Evolutionary conservation across 805 yeast genomes (phyloP), one percentile per base, ranked within the genome.

Genomic region (Pichia rugopelliculosa): DNA sequence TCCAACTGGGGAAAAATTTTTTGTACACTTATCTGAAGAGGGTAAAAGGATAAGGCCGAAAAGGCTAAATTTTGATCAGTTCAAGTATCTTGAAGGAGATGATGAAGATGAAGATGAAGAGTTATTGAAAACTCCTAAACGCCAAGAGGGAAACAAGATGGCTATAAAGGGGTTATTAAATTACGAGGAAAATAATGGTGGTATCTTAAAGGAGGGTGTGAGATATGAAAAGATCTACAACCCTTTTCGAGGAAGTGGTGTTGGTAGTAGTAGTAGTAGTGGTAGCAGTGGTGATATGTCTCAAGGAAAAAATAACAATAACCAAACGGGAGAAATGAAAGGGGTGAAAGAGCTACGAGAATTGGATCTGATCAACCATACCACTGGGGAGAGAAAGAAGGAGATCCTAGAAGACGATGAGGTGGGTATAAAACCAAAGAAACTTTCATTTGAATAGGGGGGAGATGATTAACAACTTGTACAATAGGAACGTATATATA

Each of bases 21-120:
- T 61, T 10, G 56, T 59, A 41, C 54, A 56, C 27, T 52, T 72
- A 36, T 59, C 65, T 21, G 61, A 60, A 15, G 52, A 50, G 10
- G 69, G 71, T 41, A 56, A 60, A 40, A 56, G 56, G 7, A 59
- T 71, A 37, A 68, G 66, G 54, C 78, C 79, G 0, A 70, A 61
- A 45, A 61, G 57, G 41, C 56, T 73, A 36, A 57, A 58, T 30
- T 70, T 70, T 46, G 54, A 44, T 15, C 42, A 41, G 17, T 42
- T 39, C 10, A 17, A 30, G 6, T 30, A n/a, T 10, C 18, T 30
- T 15, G 39, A 25, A 21, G 26, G 26, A 24, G 9, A n/a, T 11
- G 36, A 23, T 22, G 37, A n/a, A n/a, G 11, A n/a, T 20, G 18
- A 36, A 10, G n/a, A 18, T 15, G 34, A 24, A 20, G 27, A 24